Conservation (phyloP, 179 eudicot species). For the Actinidia chinensis region DNA sequence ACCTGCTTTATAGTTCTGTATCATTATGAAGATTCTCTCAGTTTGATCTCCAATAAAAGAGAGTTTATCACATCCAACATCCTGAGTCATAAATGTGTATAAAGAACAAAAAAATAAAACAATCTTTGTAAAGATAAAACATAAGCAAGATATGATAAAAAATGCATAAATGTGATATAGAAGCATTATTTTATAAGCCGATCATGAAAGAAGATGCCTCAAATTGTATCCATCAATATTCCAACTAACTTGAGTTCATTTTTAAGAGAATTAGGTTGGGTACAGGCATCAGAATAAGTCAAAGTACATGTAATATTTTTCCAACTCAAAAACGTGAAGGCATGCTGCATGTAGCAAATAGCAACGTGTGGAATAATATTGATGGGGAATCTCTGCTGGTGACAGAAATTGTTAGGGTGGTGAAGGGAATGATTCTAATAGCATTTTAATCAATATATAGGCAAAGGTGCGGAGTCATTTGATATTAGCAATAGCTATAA, state of each 20-base stretch:
- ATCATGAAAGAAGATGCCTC: not conserved
- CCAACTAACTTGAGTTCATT: conserved; percentile 1
- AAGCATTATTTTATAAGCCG: not conserved
- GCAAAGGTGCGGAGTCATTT: not conserved
- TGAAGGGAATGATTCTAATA: not conserved
- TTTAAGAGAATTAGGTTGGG: not conserved
- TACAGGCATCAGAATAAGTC: not conserved
- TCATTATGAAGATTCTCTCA: not conserved
- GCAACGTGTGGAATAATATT: not conserved
- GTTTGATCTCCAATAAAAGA: not conserved
- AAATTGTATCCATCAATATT: not conserved
- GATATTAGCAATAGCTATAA: not conserved
- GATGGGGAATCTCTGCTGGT: not conserved
- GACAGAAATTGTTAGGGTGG: not conserved
- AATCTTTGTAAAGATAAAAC: not conserved
- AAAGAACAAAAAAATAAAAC: not conserved
- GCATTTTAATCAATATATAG: not conserved
- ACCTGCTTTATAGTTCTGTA: conserved; percentile 54
- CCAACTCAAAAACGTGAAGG: not conserved
- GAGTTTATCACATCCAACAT: not conserved
- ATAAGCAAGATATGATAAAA: not conserved
- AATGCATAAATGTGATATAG: not conserved
- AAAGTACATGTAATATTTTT: not conserved
- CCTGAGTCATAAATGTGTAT: not conserved
- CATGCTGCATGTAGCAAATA: not conserved